A percentile compares a stretch with the other conserved stretches of the same genome.
phyloP scores from a whole-genome alignment of 164 flowering plant genomes.

The Amborella trichopoda region DNA sequence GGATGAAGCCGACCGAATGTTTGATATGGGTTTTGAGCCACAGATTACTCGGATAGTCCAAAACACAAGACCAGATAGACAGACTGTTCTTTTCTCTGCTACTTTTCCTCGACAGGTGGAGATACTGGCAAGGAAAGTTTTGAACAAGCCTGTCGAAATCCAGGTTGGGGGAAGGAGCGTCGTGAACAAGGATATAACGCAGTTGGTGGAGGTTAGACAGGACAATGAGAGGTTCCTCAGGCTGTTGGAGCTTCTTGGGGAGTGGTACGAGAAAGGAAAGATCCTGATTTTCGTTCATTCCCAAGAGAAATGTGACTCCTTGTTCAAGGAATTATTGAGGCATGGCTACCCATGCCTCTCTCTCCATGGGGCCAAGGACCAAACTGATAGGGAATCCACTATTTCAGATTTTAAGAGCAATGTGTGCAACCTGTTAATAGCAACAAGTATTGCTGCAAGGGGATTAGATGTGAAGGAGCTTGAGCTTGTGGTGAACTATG shows the following conservation, averaged over 20 bases:
- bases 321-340: constrained; percentile 63
- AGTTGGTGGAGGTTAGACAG: constrained; percentile 83
- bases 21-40: constrained; percentile 99
- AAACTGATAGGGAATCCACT: constrained; percentile 91
- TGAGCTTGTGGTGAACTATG: constrained; percentile 78
- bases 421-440: constrained; percentile 80
- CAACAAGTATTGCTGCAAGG: constrained; percentile 94
- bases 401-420: constrained; percentile 83
- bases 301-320: constrained; percentile 85
- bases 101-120: constrained; percentile 98
- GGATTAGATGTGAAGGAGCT: constrained; percentile 98
- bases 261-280: constrained; percentile 92
- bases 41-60: constrained; percentile 93
- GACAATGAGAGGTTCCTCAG: constrained; percentile 75
- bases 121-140: constrained; percentile 72
- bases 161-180: constrained; percentile 98
- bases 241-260: constrained; percentile 85
- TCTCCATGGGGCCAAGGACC: constrained; percentile 97
- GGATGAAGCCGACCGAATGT: constrained; percentile 99
- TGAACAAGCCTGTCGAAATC: constrained; percentile 84
- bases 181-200: constrained; percentile 89
- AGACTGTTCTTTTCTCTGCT: constrained; percentile 95
- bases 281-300: constrained; percentile 83
- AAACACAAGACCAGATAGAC: constrained; percentile 85
- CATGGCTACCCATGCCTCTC: constrained; percentile 86